Percentiles rank a stretch among this genome's conserved stretches.
Conservation (phyloP, 768 basidiomycete genomes). For the Tulasnella sp. region DNA sequence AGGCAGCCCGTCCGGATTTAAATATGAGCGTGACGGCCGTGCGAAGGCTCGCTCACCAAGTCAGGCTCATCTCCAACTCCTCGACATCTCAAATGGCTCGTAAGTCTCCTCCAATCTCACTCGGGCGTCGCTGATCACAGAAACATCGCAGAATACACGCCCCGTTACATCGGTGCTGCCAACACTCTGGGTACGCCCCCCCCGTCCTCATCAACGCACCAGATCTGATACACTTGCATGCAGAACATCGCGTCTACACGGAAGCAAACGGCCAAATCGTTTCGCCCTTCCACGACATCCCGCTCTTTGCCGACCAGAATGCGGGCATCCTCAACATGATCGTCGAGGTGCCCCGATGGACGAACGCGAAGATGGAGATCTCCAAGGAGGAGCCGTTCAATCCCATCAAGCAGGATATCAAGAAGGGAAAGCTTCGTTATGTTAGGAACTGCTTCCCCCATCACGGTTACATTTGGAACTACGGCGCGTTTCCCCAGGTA, state of each 20-base stretch:
- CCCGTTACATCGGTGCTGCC: conserved; percentile 73
- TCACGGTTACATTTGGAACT: conserved; percentile 99
- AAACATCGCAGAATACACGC: conserved; percentile 32
- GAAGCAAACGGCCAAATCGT: conserved; percentile 68
- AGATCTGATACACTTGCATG: background rate
- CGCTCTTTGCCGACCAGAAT: conserved; percentile 91
- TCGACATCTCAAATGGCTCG: conserved; percentile 3
- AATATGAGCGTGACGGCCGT: conserved; percentile 3
- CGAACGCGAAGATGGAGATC: conserved; percentile 99
- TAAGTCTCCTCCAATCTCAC: background rate
- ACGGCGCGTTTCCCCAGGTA: conserved; percentile 97
- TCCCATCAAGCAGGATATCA: conserved; percentile 99
- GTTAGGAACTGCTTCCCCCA: conserved; percentile 99
- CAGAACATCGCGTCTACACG: conserved; percentile 92
- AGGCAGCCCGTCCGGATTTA: no score
- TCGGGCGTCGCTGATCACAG: background rate
- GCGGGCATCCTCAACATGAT: conserved; percentile 98
- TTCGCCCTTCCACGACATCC: conserved; percentile 91
- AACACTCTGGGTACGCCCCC: conserved; percentile 75
- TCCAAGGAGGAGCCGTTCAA: conserved; percentile 98
- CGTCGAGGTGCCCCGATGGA: conserved; percentile 97
- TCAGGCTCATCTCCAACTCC: conserved; percentile 8
- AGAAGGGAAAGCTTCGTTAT: conserved; percentile 89
- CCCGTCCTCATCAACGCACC: background rate
- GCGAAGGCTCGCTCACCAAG: conserved; percentile 14